Evolutionary conservation across 768 basidiomycete genomes (phyloP), one percentile per base, ranked within the genome.

Genomic region (Kwoniella bestiolae): DNA sequence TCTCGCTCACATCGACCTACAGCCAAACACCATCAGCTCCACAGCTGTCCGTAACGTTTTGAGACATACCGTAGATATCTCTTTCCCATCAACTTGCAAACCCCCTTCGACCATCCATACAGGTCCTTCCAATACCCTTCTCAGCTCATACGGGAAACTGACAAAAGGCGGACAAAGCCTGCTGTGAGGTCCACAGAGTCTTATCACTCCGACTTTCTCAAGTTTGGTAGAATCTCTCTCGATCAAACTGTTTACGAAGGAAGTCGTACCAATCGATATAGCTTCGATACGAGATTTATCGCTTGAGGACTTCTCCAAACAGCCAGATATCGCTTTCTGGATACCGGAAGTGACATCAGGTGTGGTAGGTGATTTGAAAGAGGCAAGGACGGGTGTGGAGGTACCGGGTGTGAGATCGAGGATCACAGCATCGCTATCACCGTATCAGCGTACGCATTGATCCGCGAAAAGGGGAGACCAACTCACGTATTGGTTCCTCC

Each of bases 201-300:
- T 85, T 52, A 89, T 83, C 38, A 89, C 87, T 0, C 87, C 88
- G 0, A 89, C 88, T 50, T 85, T 85, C 49, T 84, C 83, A 14
- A 89, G 79, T n/a, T 85, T 82, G 2, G 83, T 66, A 5, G 84
- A 78, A 74, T 88, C 85, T 26, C 84, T 76, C 79, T 88, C 87
- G 18, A 89, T 82, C 2, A 89, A 84, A 1, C 87, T 86, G 67
- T 89, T 87, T 26, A 87, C 82, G 63, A 87, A 87, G 72, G 86
- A 85, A 82, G 88, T 88, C 0, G 88, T 88, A 34, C 88, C 88
- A 65, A 89, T 86, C 34, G 85, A 83, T 65, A 89, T 73, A 5
- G 85, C 84, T 55, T 85, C 80, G 34, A 89, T 82, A 1, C 82
- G 69, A 1, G 80, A 65, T 4, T 81, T 78, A 53, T 82, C 75